A percentile compares a stretch with the other conserved stretches of the same genome.
These are phyloP conservation scores for Thyridium curvatum DNA, from an alignment of 2,329 filamentous ascomycete species.

Conservation along the genomic window DNA sequence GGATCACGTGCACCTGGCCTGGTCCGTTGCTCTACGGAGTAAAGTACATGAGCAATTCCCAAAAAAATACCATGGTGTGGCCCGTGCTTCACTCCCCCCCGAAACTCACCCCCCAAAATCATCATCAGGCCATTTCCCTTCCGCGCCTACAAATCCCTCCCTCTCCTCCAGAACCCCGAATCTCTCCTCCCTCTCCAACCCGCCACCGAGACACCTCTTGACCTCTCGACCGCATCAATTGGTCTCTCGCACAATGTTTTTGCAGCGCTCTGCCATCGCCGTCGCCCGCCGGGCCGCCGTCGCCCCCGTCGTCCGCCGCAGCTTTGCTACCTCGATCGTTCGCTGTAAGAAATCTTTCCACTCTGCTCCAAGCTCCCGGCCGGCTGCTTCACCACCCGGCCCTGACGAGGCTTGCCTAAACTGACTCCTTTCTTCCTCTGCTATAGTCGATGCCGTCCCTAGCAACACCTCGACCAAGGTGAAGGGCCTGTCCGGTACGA, in stretches of 20 bases:
- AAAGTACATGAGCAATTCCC: not conserved
- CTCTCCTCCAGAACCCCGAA: too few relatives aligned
- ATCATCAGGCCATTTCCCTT: too few relatives aligned
- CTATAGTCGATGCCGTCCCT: conserved; percentile 39
- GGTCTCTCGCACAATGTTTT: conserved; percentile 43
- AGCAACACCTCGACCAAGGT: conserved; percentile 21
- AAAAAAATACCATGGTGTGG: too few relatives aligned
- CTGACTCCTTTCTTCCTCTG: conserved; percentile 7
- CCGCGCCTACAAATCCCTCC: too few relatives aligned
- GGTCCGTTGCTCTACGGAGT: too few relatives aligned
- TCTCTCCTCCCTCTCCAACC: too few relatives aligned
- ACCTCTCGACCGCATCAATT: conserved; percentile 5
- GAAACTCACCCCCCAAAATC: too few relatives aligned
- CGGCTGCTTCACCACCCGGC: too few relatives aligned
- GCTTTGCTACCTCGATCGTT: conserved; percentile 53
- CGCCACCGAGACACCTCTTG: too few relatives aligned
- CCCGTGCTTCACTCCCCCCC: too few relatives aligned
- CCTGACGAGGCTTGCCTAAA: conserved; percentile 46
- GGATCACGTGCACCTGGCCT: too few relatives aligned
- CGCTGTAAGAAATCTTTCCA: conserved; percentile 43
- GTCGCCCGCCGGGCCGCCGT: conserved; percentile 55
- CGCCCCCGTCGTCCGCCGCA: conserved; percentile 47
- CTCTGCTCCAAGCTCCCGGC: not conserved
- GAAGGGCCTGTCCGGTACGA: conserved; percentile 39
- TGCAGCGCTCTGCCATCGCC: conserved; percentile 56